Evolutionary conservation across 106 monocot species (phyloP), one percentile per base, ranked within the genome.

Genomic region (Allium sativum): DNA sequence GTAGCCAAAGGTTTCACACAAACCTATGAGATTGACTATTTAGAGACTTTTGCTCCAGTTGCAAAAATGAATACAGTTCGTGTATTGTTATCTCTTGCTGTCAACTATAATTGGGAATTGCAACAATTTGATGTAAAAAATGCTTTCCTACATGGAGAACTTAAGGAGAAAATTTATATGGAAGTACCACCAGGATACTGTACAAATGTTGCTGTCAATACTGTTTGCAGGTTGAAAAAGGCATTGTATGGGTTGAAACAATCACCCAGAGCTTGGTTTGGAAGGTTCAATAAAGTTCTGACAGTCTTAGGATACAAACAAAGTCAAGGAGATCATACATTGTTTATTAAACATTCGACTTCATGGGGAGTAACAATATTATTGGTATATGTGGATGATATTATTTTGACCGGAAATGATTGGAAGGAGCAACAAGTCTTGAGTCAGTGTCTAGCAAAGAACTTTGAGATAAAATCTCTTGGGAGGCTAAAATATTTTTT

Each of bases 141-240:
- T 58, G 58, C 22, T 3, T 58, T 58, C 15, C 8, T 58, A 15
- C 58, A 58, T 58, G 58, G 11, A 14, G 22, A 58, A 12, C 22
- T 58, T 0, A 8, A 58, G 20, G 58, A 68, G 45, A 56, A 68
- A 46, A 46, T 56, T 12, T 68, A 56, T 56, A 56, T 56, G 56
- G 18, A 22, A 0, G 20, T 45, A 1, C 21, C 65, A 12, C 65
- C 52, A 31, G 12, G 65, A 8, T 65, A 22, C 40, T 2, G 21
- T 10, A 31, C 12, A 8, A 14, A 10, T 41, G 9, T 52, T 22
- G 52, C 0, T 55, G 19, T 18, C 12, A 8, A 31, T 40, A 58
- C 21, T 8, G 1, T 58, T 8, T 58, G 58, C 13, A 9, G 10
- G 16, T 31, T 58, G 10, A 58, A 40, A n/a, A 40, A 58, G 12